Evolutionary conservation across 345 rosid genomes (phyloP).

Genomic region (Atalantia buxifolia): DNA sequence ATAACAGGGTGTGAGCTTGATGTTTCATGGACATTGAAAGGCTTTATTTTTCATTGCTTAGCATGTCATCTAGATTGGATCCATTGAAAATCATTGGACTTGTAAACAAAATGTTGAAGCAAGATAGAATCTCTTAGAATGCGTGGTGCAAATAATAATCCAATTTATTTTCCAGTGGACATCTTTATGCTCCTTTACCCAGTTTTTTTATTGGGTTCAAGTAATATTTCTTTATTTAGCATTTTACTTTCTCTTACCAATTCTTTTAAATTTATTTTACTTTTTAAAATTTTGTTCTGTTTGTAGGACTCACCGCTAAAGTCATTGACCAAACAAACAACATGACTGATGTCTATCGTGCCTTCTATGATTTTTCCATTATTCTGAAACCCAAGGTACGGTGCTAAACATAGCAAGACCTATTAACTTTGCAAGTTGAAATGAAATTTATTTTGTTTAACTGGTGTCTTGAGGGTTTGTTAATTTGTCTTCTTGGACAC

Average conservation of each 20-base stretch:
- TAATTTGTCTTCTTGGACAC: neutral
- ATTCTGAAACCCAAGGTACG: constrained; percentile 73
- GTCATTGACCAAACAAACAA: constrained; percentile 70
- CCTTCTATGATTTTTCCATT: constrained; percentile 73
- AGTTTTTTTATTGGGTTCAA: neutral
- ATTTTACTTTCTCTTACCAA: neutral
- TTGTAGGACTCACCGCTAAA: constrained; percentile 89
- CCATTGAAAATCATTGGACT: neutral
- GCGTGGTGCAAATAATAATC: neutral
- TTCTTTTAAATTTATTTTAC: neutral
- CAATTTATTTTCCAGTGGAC: neutral
- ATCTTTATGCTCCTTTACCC: neutral
- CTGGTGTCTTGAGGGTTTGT: neutral
- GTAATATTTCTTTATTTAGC: neutral
- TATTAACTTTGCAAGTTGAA: neutral
- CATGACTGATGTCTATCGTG: constrained; percentile 90
- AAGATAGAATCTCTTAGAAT: neutral
- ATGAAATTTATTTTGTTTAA: neutral
- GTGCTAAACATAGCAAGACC: neutral
- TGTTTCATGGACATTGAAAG: neutral
- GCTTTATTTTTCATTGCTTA: neutral
- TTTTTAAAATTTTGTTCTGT: neutral
- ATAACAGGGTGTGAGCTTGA: neutral
- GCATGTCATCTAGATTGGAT: neutral
- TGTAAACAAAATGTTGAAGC: neutral